Conservation (phyloP, 768 basidiomycete species). For the Suillus discolor region DNA sequence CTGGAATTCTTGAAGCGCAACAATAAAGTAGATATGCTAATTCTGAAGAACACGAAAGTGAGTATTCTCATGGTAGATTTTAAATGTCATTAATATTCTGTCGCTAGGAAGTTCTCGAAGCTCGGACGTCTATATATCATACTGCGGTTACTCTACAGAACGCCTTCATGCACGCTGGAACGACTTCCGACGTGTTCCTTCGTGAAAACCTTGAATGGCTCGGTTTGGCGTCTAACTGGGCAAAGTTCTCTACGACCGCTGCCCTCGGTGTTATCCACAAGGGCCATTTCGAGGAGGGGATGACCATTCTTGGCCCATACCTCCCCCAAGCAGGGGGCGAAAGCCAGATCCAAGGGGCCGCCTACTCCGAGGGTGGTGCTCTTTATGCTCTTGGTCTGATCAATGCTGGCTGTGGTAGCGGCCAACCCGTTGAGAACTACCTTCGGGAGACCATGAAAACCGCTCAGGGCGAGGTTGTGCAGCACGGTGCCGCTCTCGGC, state of each 20-base stretch:
- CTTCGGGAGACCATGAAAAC: constrained; percentile 78
- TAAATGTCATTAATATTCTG: constrained; percentile 10
- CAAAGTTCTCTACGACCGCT: constrained; percentile 97
- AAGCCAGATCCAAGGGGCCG: constrained; percentile 74
- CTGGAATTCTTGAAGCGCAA: constrained; percentile 95
- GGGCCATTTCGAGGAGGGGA: constrained; percentile 92
- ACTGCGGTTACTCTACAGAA: constrained; percentile 96
- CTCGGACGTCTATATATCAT: constrained; percentile 96
- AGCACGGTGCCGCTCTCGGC: constrained; percentile 96
- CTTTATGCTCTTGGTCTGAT: constrained; percentile 94
- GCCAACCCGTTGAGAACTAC: constrained; percentile 68
- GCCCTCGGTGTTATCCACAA: constrained; percentile 98
- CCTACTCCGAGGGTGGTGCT: constrained; percentile 95
- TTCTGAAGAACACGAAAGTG: constrained; percentile 93
- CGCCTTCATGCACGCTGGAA: constrained; percentile 98
- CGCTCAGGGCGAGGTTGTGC: constrained; percentile 83
- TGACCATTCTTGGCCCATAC: constrained; percentile 91
- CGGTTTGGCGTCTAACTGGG: constrained; percentile 94
- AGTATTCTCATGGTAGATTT: constrained; percentile 6
- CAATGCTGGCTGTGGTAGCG: constrained; percentile 86
- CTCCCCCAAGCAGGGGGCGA: constrained; percentile 80
- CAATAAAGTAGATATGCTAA: constrained; percentile 89
- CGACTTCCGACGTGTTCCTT: constrained; percentile 91
- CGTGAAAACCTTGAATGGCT: constrained; percentile 98
- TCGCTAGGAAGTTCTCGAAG: constrained; percentile 80